phyloP scores from a whole-genome alignment of 2,329 filamentous ascomycete genomes.

The Hysterium pulicare region DNA sequence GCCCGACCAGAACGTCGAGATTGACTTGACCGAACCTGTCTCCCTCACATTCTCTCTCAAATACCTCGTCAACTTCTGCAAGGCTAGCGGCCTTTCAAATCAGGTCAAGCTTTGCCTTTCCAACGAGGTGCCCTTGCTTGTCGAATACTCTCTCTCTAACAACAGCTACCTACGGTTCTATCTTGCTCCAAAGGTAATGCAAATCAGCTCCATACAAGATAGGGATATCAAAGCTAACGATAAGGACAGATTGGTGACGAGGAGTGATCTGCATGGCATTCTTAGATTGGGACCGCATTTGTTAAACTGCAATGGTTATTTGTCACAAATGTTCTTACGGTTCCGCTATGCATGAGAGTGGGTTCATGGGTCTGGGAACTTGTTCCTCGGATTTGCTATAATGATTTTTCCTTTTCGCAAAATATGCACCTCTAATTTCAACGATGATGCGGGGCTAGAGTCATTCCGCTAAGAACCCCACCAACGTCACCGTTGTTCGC shows the following conservation, averaged over 20 bases:
- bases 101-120: conserved; percentile 91
- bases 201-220: conserved; percentile 2
- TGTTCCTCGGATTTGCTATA: conserved; percentile 5
- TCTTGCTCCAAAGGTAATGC: conserved; percentile 87
- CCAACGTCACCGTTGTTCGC: conserved; percentile 28
- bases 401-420: conserved; percentile 5
- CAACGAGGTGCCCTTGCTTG: conserved; percentile 90
- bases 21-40: conserved; percentile 88
- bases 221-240: conserved; percentile 37
- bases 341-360: conserved; percentile 25
- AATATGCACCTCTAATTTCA: conserved; percentile 2
- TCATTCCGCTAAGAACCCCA: conserved; percentile 28
- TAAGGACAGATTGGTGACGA: conserved; percentile 64
- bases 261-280: conserved; percentile 50
- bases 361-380: conserved; percentile 14
- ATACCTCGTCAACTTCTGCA: conserved; percentile 99
- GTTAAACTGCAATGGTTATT: conserved; percentile 1
- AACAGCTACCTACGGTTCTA: conserved; percentile 95
- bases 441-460: too few species aligned
- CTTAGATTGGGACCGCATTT: conserved; percentile 11
- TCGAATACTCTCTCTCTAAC: conserved; percentile 80
- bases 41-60: conserved; percentile 96
- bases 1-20: conserved; percentile 78
- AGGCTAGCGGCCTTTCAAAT: conserved; percentile 78
- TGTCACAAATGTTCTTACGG: conserved; percentile 20